These are phyloP conservation scores for Sphenostylis stenocarpa DNA, from an alignment of 306 rosid species.

Conservation along the genomic window DNA sequence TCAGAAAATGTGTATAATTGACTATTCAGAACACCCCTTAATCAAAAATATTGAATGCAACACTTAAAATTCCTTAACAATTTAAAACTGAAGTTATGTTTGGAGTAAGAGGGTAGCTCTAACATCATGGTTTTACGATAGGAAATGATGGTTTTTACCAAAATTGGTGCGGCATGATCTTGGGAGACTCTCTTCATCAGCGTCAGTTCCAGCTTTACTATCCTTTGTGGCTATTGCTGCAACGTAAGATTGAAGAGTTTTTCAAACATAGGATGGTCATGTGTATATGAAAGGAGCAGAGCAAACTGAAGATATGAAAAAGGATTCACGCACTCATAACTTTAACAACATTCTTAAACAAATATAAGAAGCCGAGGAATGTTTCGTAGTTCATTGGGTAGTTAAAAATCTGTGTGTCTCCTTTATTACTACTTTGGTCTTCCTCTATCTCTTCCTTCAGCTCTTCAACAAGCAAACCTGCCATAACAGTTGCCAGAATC, in stretches of 20 bases:
- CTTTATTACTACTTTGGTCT: neutral
- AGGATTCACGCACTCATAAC: conserved; percentile 8
- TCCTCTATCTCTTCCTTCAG: conserved; percentile 19
- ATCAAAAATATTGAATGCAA: neutral
- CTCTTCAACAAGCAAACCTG: conserved; percentile 35
- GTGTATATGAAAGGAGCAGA: neutral
- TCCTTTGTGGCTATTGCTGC: conserved; percentile 17
- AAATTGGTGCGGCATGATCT: neutral
- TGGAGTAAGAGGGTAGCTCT: neutral
- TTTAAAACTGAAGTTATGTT: neutral
- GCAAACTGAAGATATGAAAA: neutral
- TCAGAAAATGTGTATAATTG: neutral
- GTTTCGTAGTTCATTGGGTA: conserved; percentile 29
- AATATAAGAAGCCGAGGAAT: conserved; percentile 22
- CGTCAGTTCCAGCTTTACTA: conserved; percentile 3
- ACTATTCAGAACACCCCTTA: neutral
- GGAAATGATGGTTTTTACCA: neutral
- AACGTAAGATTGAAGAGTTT: neutral
- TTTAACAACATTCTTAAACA: conserved; percentile 13
- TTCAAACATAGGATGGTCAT: neutral
- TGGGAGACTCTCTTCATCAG: conserved; percentile 28
- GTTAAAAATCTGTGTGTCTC: neutral
- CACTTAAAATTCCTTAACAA: neutral
- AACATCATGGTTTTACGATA: neutral
- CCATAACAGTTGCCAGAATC: neutral